Percentiles rank a stretch among this genome's conserved stretches.
Conservation (phyloP, 352 stramenopile species). For the Globisporangium radiosum region DNA sequence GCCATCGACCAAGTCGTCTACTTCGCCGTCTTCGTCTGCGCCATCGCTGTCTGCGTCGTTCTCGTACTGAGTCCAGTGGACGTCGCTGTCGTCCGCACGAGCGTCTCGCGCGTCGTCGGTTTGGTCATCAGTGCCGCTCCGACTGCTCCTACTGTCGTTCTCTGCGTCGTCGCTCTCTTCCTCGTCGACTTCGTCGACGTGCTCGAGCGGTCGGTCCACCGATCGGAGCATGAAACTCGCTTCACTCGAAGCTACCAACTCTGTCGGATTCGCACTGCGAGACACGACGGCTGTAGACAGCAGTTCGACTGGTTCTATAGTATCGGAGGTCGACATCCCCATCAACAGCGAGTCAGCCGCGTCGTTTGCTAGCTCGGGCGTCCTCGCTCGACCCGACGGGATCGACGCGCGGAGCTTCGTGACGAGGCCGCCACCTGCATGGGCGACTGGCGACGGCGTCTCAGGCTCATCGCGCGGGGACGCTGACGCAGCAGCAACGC, state of each 20-base stretch:
- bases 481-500: background rate
- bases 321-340: no score
- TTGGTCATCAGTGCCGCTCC: background rate
- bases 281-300: background rate
- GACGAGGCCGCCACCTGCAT: constrained; percentile 30
- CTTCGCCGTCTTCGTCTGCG: constrained; percentile 11
- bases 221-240: background rate
- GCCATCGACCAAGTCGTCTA: constrained; percentile 4
- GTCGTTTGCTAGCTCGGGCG: background rate
- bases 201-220: constrained; percentile 7
- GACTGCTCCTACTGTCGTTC: background rate
- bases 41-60: background rate
- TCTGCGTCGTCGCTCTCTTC: background rate
- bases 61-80: constrained; percentile 28
- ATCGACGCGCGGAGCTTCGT: constrained; percentile 43
- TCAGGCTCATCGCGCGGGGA: background rate
- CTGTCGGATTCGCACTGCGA: background rate
- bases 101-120: background rate
- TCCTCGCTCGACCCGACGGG: constrained; percentile 26
- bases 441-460: constrained; percentile 3
- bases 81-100: background rate
- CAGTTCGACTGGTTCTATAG: background rate
- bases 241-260: background rate
- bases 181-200: constrained; percentile 14
- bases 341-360: no score